These are phyloP conservation scores for Paramecium caudatum DNA, from an alignment of 73 alveolate genomes.

Conservation along the genomic window DNA sequence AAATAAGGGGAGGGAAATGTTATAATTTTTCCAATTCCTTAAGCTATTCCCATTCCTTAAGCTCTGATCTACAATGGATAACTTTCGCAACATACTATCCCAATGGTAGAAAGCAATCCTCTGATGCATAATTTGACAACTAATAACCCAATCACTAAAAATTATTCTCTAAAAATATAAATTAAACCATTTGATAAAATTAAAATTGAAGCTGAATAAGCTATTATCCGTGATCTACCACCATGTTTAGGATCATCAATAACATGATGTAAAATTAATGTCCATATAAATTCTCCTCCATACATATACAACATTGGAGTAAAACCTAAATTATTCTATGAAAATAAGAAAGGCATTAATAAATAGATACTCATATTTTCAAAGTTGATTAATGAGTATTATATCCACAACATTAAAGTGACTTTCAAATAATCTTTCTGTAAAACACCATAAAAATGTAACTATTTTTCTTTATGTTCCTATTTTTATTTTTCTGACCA, in stretches of 20 bases:
- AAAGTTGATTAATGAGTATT: neutral
- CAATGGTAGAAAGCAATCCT: conserved; percentile 37
- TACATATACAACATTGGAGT: neutral
- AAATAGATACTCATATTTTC: conserved; percentile 8
- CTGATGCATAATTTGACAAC: neutral
- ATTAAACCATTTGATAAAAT: neutral
- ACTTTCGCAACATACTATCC: conserved; percentile 22
- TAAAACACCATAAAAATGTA: neutral
- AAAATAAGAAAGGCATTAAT: conserved; percentile 21
- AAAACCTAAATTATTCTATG: neutral
- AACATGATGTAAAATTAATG: neutral
- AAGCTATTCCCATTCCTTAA: conserved; percentile 14
- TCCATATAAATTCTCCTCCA: neutral
- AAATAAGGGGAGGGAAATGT: conserved; percentile 28
- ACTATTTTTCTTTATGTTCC: neutral
- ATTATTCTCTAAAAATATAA: neutral
- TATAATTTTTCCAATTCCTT: conserved; percentile 31
- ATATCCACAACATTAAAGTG: neutral
- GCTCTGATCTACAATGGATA: conserved; percentile 32
- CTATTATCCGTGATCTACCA: conserved; percentile 14
- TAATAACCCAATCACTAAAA: neutral
- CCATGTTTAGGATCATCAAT: conserved; percentile 44
- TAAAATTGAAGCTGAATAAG: neutral
- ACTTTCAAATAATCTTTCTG: neutral
- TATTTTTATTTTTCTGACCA: conserved; percentile 29